phyloP scores from a whole-genome alignment of 78 protist species.

The Chrysochromulina tobinii region DNA sequence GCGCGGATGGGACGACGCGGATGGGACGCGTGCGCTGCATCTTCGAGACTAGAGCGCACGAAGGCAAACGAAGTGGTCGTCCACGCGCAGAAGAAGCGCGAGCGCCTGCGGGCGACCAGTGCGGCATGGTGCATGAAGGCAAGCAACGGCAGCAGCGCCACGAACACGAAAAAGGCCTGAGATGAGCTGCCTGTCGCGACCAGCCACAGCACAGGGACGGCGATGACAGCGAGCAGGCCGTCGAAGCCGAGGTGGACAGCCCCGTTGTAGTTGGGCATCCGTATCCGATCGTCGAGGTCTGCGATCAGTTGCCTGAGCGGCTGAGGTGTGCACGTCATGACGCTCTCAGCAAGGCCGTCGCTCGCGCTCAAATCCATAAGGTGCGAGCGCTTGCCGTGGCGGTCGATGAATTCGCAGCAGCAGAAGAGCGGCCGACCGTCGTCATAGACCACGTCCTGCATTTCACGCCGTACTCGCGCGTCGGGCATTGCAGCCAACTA shows the following conservation, averaged over 20 bases:
- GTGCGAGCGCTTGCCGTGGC: not conserved
- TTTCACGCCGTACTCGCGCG: no score
- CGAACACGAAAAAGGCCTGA: not conserved
- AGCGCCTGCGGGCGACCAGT: not conserved
- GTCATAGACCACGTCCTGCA: no score
- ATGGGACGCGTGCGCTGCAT: no score
- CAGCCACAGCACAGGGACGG: not conserved
- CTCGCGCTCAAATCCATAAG: not conserved
- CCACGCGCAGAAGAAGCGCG: not conserved
- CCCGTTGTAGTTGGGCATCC: not conserved
- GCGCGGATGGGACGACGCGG: no score
- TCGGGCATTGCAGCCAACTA: no score
- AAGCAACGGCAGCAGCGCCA: not conserved
- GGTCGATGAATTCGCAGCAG: constrained; percentile 4
- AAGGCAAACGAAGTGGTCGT: not conserved
- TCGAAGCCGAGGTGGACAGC: not conserved
- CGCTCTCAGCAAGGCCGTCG: not conserved
- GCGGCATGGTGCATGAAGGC: not conserved
- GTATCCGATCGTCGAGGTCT: not conserved
- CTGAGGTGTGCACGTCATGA: not conserved
- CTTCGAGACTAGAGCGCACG: no score
- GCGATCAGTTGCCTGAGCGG: not conserved
- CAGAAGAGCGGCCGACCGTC: not conserved
- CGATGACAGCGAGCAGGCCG: not conserved
- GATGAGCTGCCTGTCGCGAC: not conserved